These are phyloP conservation scores for Ganoderma leucocontextum DNA, from an alignment of 1,284 basidiomycete species.

Conservation along the genomic window DNA sequence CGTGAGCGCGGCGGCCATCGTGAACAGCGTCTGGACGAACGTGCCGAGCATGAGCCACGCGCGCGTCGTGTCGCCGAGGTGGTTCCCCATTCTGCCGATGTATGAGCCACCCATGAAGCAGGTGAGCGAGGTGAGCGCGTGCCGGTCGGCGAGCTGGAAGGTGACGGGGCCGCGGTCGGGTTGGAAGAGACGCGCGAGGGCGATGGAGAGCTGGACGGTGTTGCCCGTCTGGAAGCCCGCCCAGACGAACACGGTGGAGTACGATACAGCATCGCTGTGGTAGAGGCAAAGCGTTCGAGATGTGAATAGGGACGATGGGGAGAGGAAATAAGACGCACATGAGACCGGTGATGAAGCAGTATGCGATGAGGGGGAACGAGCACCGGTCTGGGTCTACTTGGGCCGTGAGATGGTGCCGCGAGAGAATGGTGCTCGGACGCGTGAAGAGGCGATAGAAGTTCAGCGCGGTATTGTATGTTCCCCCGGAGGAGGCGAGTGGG, in stretches of 20 bases:
- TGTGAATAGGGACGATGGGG: no score
- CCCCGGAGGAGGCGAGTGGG: conserved; percentile 31
- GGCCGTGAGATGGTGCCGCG: conserved; percentile 43
- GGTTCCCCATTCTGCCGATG: conserved; percentile 76
- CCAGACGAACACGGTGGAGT: conserved; percentile 87
- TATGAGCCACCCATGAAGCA: conserved; percentile 78
- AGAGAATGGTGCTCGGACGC: conserved; percentile 36
- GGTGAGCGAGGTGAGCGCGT: conserved; percentile 80
- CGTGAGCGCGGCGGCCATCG: conserved; percentile 73
- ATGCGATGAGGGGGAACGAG: conserved; percentile 70
- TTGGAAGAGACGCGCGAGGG: conserved; percentile 69
- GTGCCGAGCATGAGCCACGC: conserved; percentile 79
- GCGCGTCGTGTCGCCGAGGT: conserved; percentile 74
- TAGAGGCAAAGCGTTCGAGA: background rate
- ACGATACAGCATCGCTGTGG: conserved; percentile 76
- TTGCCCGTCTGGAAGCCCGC: conserved; percentile 88
- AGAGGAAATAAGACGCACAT: conserved; percentile 56
- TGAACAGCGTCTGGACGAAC: conserved; percentile 76
- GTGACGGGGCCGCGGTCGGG: conserved; percentile 47
- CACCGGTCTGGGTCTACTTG: conserved; percentile 71
- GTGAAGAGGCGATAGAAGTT: conserved; percentile 32
- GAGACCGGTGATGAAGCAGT: conserved; percentile 89
- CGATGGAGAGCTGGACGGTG: conserved; percentile 67
- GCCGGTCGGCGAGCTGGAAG: conserved; percentile 82
- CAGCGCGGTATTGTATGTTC: conserved; percentile 29